Base-by-base conservation (phyloP, 2,329 filamentous ascomycete genomes). In the Pseudogymnoascus sp. region DNA sequence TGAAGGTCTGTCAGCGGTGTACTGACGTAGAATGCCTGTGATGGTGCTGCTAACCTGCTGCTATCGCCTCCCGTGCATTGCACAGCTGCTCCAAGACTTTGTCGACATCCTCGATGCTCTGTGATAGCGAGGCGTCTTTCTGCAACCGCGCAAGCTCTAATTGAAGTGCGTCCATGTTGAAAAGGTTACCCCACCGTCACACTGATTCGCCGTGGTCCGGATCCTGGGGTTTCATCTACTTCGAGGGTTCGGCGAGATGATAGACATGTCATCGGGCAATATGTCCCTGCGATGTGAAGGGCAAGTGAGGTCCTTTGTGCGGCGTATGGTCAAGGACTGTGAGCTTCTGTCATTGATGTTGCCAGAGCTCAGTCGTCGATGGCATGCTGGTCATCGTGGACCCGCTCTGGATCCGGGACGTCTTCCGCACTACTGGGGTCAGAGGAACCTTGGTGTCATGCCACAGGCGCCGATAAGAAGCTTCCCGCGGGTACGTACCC, bases 71-170 rank as follows among this genome's bases (percentile, higher is more conserved):
- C 63, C 91, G 83, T 40, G 93, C 90, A 59, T 82, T 81, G 67
- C 85, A 83, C 29, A 99, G 84, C 64, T 90, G 77, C 66, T 91
- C 84, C 68, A 99, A 91, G 40, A 93, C 88, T 65, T 85, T 83
- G 73, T 97, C 91, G 17, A 96, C 89, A 81, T 96, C 88, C 35
- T 85, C 78, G 64, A 96, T 72, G 59, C 71, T 74, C 63, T 72
- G 67, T 10, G 65, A 65, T 42, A 74, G 68, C 62, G 68, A 73
- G 46, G 70, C 67, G 67, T 72, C 70, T 42, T 66, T 69, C 56
- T 66, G 69, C 50, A 75, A 64, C 66, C 71, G 71, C 9, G 67
- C 67, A 44, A 74, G 68, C 64, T 73, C 72, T 29, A 64, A 63
- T 62, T 72, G 66, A 46, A 75, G 67, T 21, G 63, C 65, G 63